Evolutionary conservation across 2,329 filamentous ascomycete species (phyloP), one percentile per base, ranked within the genome.

Genomic region (Elsinoe arachidis): DNA sequence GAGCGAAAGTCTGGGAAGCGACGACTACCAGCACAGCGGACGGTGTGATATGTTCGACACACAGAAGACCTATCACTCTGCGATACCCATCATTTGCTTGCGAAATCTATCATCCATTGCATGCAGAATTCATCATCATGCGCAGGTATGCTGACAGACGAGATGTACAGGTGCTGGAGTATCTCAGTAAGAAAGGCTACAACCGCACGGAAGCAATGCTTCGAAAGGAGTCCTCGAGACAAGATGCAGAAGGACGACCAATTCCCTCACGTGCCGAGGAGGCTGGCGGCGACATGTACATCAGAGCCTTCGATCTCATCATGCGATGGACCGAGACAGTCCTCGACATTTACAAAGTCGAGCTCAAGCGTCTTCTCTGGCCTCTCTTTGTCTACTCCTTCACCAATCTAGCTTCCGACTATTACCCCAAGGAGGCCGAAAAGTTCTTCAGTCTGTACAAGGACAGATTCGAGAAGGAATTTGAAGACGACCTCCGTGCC

Each of bases 371-470:
- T 63, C 77, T 97, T 3, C 75, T 96, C 14, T 99, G 93, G 90
- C 93, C 93, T 0, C 76, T 95, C 0, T 97, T 96, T 67, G 88
- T 97, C 53, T 95, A 99, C 72, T 93, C 89, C 0, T 96, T 88
- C 68, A 77, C 99, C 23, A 85, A 89, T 58, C 80, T 97, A 57
- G 80, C 95, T 26, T 78, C 78, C 34, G 82, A 89, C 59, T 84
- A 83, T 61, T 90, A 87, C 64, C 75, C 81, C 1, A 81, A 82
- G 38, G 89, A 95, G 59, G 84, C 85, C 12, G 84, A 87, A 63
- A 75, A 79, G 1, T 92, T 95, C 67, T 84, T 95, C 60, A 79
- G 82, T 26, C 77, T 80, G 3, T 84, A 88, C 66, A 84, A 83
- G 56, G 73, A 84, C 56, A 68, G 75, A 23, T 97, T 97, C 65